Base-by-base conservation (phyloP, 2,329 filamentous ascomycete species). In the Paracoccidioides lutzii region DNA sequence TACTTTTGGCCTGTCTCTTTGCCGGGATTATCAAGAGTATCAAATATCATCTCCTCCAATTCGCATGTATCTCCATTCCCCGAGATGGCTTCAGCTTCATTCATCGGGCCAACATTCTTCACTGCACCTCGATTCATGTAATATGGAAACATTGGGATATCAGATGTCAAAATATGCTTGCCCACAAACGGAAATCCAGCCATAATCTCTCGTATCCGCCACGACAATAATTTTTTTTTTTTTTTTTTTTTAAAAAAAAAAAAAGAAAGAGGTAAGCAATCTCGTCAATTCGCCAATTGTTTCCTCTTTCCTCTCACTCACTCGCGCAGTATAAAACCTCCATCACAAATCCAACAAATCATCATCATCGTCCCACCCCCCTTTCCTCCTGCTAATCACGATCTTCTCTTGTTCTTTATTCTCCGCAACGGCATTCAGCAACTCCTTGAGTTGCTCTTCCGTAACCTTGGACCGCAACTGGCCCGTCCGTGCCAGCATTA, bases 371-470 rank as follows among this genome's bases (percentile, higher is more conserved):
- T 94, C 89, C 74, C 88, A 90, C 67, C 85, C 88, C 3, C 81
- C 88, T 72, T 91, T 94, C 66, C 90, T 79, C 65, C 90, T 79
- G 65, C 78, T 86, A 56, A 95, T 87, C 40, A 94, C 88, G 71
- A 96, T 93, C 76, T 89, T 93, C 69, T 88, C 82, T 58, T 78
- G 77, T 71, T 88, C 81, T 56, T 75, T 71, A 56, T 82, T 86
- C 66, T 95, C 90, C 30, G 88, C 85, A 58, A 96, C 81, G 14
- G 89, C 88, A 60, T 83, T 87, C 60, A 98, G 74, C 56, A 98
- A 78, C 62, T 95, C 89, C 77, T 97, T 96, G 66, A 98, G 78
- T 76, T 97, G 90, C 51, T 85, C 83, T 73, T 98, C 93, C 1
- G 87, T 91, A 49, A 98, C 89, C 70, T 95, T 94, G 59, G 82